Evolutionary conservation across 2,329 filamentous ascomycete species (phyloP).

Genomic region (Fragosphaeria purpurea): DNA sequence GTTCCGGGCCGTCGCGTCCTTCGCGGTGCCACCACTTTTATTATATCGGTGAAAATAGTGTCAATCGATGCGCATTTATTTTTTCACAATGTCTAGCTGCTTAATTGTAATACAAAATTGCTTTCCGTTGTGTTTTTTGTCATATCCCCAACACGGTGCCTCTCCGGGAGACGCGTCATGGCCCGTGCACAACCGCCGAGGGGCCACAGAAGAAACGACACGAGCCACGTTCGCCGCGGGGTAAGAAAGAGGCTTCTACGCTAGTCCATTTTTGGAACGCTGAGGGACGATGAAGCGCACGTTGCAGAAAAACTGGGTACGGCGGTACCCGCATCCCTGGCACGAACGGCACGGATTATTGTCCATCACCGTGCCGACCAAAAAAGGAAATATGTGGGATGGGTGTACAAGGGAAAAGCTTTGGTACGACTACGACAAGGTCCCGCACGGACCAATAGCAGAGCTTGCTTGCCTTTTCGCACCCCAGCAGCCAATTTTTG

Average conservation of each 20-base stretch:
- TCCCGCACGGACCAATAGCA: not conserved
- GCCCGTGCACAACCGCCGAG: conserved; percentile 8
- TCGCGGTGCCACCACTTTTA: not conserved
- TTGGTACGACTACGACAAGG: not conserved
- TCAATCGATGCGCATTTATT: not conserved
- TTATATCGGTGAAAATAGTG: not conserved
- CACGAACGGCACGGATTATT: conserved; percentile 12
- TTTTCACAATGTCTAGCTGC: too few relatives aligned
- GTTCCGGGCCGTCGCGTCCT: conserved; percentile 7
- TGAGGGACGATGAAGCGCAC: not conserved
- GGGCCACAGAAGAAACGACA: not conserved
- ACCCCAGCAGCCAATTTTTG: not conserved
- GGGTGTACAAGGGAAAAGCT: too few relatives aligned
- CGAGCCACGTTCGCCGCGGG: not conserved
- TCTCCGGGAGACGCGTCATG: conserved; percentile 12
- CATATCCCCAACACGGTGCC: not conserved
- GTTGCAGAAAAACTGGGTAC: conserved; percentile 5
- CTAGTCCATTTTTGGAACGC: conserved; percentile 1
- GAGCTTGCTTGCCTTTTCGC: too few relatives aligned
- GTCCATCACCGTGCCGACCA: conserved; percentile 7
- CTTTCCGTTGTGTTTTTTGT: not conserved
- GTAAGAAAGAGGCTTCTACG: not conserved
- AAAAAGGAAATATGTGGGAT: too few relatives aligned
- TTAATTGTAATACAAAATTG: too few relatives aligned
- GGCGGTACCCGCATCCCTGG: not conserved